Base-by-base conservation (phyloP, 768 basidiomycete species). In the Amanita pseudoporphyria region DNA sequence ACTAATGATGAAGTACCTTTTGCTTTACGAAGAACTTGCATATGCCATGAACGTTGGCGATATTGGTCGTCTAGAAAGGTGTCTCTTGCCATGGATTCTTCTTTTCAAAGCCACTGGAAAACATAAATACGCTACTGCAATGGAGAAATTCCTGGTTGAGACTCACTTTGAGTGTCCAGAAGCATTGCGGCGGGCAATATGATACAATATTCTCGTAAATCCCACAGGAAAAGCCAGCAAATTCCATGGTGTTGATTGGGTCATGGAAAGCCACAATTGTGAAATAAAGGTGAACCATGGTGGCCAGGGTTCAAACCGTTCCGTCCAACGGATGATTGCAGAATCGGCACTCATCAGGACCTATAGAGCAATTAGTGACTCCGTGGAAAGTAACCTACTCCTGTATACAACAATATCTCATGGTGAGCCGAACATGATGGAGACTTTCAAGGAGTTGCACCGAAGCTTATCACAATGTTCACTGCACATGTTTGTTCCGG, bases 201-300 rank as follows among this genome's bases (percentile, higher is more conserved):
- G 55, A 1, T 60, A 59, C 47, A 62, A 65, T 40, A 62, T 66
- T 6, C 63, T 68, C 22, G 41, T 60, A 4, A 74, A 73, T 49
- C 71, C 66, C 0, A 69, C 61, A 0, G 69, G 71, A 0, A 58
- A 60, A 30, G 42, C 49, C 6, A 56, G 58, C 2, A 51, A 52
- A 0, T 75, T 64, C 32, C 53, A 61, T 1, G 63, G 58, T 0
- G 56, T 71, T 2, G 71, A 74, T 43, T 74, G 70, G 71, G 45
- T 64, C 6, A 56, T 70, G 1, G 70, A 76, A 50, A 57, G 66
- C 2, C 66, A 71, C 26, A 74, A 74, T 49, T 60, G 72, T 1
- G 71, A 64, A n/a, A 71, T 61, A 5, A 75, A 73, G n/a, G n/a
- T n/a, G n/a, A n/a, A n/a, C n/a, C n/a, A n/a, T n/a, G n/a, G n/a